Base-by-base conservation (phyloP, 31 red algal species). In the Odonthalia washingtoniensis region DNA sequence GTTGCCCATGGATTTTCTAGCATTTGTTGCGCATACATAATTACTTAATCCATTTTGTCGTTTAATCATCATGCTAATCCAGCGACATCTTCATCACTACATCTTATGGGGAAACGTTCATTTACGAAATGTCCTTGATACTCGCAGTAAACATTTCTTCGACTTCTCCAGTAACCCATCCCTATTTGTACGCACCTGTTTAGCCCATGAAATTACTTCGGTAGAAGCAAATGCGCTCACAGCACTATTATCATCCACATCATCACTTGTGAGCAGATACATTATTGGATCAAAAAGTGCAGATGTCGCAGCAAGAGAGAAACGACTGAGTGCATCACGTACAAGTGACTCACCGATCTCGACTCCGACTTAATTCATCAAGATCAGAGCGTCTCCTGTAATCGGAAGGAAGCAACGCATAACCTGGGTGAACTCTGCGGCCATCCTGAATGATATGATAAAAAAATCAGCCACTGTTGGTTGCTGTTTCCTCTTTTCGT, bases 371-470 rank as follows among this genome's bases (percentile, higher is more conserved):
- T 83, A 53, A 38, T 83, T 63, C 30, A 83, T 36, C 3, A 64
- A 43, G 6, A 49, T 64, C n/a, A 46, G 28, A 37, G 69, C 69
- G n/a, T 40, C 64, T 68, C 80, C 80, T 5, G 80, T 67, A 32
- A 83, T 37, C 41, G 80, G 80, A 45, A 83, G 63, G 39, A 69
- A 69, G 41, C 64, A 63, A 1, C 80, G 62, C 40, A 83, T 14
- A 45, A 63, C 43, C 0, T 53, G 64, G 69, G 67, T 40, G 1
- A 83, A 34, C 12, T 83, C 39, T 38, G 64, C 61, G 28, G 80
- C 80, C 36, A 83, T 42, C 35, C 64, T 34, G 14, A 83, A 49
- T 18, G 80, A n/a, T 37, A 31, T 44, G 64, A 38, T 43, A 5
- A 83, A 42, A 16, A 83, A 12, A 40, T 83, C 80, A 45, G 64